phyloP scores from a whole-genome alignment of 106 monocot species.

The Amphibolis antarctica region DNA sequence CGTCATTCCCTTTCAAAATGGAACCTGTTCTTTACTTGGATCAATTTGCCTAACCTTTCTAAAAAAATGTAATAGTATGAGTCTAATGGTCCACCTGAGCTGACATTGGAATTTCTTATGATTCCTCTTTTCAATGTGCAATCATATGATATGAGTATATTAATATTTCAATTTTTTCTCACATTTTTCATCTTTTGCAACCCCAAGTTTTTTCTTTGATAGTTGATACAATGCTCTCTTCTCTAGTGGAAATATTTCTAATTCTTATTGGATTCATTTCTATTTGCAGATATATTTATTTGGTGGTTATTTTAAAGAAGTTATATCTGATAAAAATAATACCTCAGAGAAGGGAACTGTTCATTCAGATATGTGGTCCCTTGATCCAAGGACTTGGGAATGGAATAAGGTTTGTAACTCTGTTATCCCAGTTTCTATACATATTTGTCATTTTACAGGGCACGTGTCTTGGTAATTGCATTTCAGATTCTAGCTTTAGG shows the following conservation, averaged over 20 bases:
- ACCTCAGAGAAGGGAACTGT: conserved; percentile 85
- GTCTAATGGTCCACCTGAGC: too few relatives aligned
- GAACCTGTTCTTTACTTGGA: not conserved
- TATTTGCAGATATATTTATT: conserved; percentile 70
- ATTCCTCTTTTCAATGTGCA: too few relatives aligned
- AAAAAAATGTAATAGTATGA: not conserved
- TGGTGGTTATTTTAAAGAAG: conserved; percentile 89
- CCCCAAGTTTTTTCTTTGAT: not conserved
- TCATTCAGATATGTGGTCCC: conserved; percentile 93
- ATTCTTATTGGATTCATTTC: conserved; percentile 1
- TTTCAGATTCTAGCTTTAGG: too few relatives aligned
- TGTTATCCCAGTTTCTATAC: too few relatives aligned
- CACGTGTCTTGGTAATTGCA: too few relatives aligned
- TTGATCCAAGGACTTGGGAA: conserved; percentile 95
- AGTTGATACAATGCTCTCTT: not conserved
- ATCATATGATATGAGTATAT: too few relatives aligned
- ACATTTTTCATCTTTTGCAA: not conserved
- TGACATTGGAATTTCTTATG: too few relatives aligned
- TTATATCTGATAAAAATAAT: conserved; percentile 62
- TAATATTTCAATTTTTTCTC: too few relatives aligned
- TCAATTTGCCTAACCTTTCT: not conserved
- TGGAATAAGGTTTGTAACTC: conserved; percentile 60
- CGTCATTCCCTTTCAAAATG: not conserved
- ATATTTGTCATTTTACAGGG: too few relatives aligned
- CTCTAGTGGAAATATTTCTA: not conserved